These are phyloP conservation scores for Ophiostoma fasciatum DNA, from an alignment of 2,329 filamentous ascomycete species.

Conservation along the genomic window DNA sequence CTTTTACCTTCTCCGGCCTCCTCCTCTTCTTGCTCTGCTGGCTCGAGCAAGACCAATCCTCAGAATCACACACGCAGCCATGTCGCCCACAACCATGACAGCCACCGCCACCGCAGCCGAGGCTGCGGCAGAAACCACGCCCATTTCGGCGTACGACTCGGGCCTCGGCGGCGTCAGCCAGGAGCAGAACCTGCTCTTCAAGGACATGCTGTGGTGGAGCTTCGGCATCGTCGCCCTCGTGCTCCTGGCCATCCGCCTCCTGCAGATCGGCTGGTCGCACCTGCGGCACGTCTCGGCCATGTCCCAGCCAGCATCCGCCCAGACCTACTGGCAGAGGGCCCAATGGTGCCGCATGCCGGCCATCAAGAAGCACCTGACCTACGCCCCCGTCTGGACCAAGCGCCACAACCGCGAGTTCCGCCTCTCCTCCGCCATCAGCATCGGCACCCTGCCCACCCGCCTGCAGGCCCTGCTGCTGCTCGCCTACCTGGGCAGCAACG, in stretches of 20 bases:
- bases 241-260: slow-evolving; percentile 37
- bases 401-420: slow-evolving; percentile 44
- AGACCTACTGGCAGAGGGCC: slow-evolving; percentile 43
- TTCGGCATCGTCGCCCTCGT: slow-evolving; percentile 39
- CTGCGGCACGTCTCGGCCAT: slow-evolving; percentile 46
- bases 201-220: slow-evolving; percentile 44
- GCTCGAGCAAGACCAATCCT: neutral
- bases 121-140: slow-evolving; percentile 16
- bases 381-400: slow-evolving; percentile 49
- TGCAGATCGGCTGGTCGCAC: slow-evolving; percentile 39
- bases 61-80: slow-evolving; percentile 10
- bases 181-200: slow-evolving; percentile 39
- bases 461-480: slow-evolving; percentile 44
- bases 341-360: slow-evolving; percentile 46
- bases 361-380: slow-evolving; percentile 46
- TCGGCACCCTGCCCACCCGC: slow-evolving; percentile 50
- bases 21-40: neutral
- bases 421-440: slow-evolving; percentile 28
- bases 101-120: slow-evolving; percentile 15
- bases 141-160: slow-evolving; percentile 38
- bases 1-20: neutral
- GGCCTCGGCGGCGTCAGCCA: slow-evolving; percentile 47
- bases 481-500: slow-evolving; percentile 44
- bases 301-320: slow-evolving; percentile 33
- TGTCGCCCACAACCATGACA: no score